phyloP scores from a whole-genome alignment of 768 basidiomycete species.

The Hysterangium stoloniferum region DNA sequence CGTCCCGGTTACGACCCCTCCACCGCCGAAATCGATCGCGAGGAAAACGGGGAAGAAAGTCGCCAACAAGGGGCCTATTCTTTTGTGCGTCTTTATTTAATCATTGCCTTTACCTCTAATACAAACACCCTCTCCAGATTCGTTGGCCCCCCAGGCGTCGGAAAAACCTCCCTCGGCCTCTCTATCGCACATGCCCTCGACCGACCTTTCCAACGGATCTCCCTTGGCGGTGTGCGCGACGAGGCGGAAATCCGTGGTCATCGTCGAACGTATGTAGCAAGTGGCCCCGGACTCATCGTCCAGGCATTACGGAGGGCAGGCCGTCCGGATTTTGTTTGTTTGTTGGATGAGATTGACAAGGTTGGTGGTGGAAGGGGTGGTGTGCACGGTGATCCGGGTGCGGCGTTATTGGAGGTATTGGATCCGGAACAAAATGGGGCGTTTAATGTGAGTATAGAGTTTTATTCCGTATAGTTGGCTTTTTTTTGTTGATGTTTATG shows the following conservation, averaged over 20 bases:
- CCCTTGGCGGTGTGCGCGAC: conserved; percentile 86
- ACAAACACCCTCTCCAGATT: conserved; percentile 39
- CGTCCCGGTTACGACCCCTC: conserved; percentile 5
- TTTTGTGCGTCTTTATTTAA: conserved; percentile 37
- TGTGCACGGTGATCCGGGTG: conserved; percentile 88
- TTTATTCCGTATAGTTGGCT: not conserved
- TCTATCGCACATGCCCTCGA: conserved; percentile 78
- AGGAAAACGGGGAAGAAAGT: conserved; percentile 31
- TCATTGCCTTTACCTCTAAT: conserved; percentile 14
- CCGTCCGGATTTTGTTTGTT: conserved; percentile 67
- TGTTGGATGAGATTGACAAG: conserved; percentile 93
- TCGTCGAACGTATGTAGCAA: conserved; percentile 84
- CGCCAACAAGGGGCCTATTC: conserved; percentile 53
- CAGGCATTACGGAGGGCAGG: conserved; percentile 84
- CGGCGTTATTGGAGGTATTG: conserved; percentile 84
- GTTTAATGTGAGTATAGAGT: conserved; percentile 4
- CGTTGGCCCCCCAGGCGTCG: conserved; percentile 86
- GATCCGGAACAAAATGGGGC: conserved; percentile 91
- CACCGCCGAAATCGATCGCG: conserved; percentile 11
- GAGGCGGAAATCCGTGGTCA: conserved; percentile 83
- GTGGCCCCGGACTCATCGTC: conserved; percentile 76
- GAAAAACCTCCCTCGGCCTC: conserved; percentile 87
- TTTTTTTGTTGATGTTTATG: not conserved
- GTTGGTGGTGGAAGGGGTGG: conserved; percentile 62
- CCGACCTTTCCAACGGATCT: conserved; percentile 87